phyloP scores from a whole-genome alignment of 139 green algal species.

The Edaphochlamys debaryana region DNA sequence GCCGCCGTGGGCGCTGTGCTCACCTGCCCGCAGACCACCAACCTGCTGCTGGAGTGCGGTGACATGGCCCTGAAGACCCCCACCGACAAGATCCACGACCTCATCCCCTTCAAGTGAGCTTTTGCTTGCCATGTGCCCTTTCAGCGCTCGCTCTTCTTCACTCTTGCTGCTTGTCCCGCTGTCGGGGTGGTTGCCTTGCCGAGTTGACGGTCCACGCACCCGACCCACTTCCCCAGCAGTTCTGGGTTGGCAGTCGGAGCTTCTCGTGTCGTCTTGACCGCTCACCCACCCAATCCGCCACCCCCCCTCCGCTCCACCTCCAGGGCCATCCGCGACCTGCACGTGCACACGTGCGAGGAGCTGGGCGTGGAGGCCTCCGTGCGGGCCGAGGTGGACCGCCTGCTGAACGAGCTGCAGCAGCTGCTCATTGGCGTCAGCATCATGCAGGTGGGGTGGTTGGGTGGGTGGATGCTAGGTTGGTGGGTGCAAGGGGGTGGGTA shows the following conservation, averaged over 20 bases:
- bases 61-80: constrained; percentile 75
- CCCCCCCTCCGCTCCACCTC: too few relatives aligned
- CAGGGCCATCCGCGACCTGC: constrained; percentile 78
- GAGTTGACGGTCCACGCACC: too few relatives aligned
- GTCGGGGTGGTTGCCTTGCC: too few relatives aligned
- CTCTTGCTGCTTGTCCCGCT: too few relatives aligned
- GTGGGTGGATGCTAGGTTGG: too few relatives aligned
- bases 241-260: too few relatives aligned
- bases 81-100: constrained; percentile 59
- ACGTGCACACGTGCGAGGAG: constrained; percentile 72
- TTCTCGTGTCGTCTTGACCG: too few relatives aligned
- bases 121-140: too few relatives aligned
- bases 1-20: too few relatives aligned
- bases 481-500: neutral
- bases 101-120: constrained; percentile 72
- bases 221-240: too few relatives aligned
- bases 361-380: constrained; percentile 72
- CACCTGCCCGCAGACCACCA: constrained; percentile 84
- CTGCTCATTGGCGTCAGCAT: constrained; percentile 92
- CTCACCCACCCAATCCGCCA: too few relatives aligned
- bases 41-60: constrained; percentile 91
- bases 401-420: constrained; percentile 88
- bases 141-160: too few relatives aligned
- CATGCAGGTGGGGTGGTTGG: constrained; percentile 74
- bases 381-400: constrained; percentile 70